Percentiles rank a stretch among this genome's conserved stretches.
phyloP scores from a whole-genome alignment of 2,329 filamentous ascomycete species.

The Sodiomyces alkalinus region DNA sequence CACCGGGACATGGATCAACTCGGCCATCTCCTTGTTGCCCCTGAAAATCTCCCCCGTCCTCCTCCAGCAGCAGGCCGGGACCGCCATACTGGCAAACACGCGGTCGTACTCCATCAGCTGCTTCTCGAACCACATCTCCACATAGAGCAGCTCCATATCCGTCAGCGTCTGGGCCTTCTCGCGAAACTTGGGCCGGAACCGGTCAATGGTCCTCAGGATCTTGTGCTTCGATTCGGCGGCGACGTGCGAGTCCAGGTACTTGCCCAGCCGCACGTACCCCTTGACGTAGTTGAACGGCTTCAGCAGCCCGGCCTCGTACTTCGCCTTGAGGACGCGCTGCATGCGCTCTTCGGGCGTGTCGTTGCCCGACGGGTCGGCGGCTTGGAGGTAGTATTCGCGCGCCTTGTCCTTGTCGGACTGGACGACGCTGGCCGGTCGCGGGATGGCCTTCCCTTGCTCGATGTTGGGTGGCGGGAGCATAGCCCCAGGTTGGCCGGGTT shows the following conservation, averaged over 20 bases:
- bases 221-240: conserved; percentile 71
- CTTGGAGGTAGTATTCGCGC: conserved; percentile 91
- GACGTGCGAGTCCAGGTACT: conserved; percentile 85
- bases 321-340: conserved; percentile 84
- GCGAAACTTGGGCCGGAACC: conserved; percentile 88
- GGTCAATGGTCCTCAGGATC: conserved; percentile 79
- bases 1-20: conserved; percentile 84
- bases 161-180: conserved; percentile 87
- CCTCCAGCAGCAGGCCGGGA: conserved; percentile 94
- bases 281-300: conserved; percentile 98
- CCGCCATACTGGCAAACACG: conserved; percentile 97
- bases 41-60: conserved; percentile 94
- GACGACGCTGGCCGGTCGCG: conserved; percentile 44
- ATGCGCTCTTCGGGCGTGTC: conserved; percentile 85
- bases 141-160: conserved; percentile 84
- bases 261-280: conserved; percentile 76
- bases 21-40: conserved; percentile 97
- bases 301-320: conserved; percentile 87
- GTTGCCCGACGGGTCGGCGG: conserved; percentile 79
- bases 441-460: conserved; percentile 38
- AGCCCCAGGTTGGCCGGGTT: conserved; percentile 20
- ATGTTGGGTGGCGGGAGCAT: conserved; percentile 32
- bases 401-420: conserved; percentile 60
- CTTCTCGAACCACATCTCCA: conserved; percentile 98
- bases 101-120: conserved; percentile 96